phyloP scores from a whole-genome alignment of 2,329 filamentous ascomycete species.

The Cladosporium sphaerospermum region DNA sequence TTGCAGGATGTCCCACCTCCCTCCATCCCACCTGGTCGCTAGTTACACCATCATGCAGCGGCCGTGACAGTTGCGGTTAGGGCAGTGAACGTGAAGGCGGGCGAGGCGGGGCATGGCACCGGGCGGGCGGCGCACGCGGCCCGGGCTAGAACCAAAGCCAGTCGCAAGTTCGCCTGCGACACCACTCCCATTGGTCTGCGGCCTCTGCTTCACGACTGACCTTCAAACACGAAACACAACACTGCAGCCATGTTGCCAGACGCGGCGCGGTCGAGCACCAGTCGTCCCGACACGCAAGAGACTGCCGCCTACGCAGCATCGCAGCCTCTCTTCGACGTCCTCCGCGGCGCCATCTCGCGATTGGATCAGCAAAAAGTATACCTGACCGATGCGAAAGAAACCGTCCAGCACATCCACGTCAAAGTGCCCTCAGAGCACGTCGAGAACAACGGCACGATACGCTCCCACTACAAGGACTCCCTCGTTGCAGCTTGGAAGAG shows the following conservation, averaged over 20 bases:
- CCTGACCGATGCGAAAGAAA: constrained; percentile 21
- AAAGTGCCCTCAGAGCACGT: constrained; percentile 19
- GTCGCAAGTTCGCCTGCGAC: background rate
- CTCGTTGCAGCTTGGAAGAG: constrained; percentile 24
- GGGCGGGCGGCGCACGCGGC: too few relatives aligned
- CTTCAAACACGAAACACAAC: background rate
- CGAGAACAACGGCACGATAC: constrained; percentile 12
- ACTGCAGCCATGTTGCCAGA: constrained; percentile 1
- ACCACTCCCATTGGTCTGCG: background rate
- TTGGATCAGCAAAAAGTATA: constrained; percentile 18
- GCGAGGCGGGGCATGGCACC: too few relatives aligned
- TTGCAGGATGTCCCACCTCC: too few relatives aligned
- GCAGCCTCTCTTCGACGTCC: constrained; percentile 26
- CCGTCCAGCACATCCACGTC: constrained; percentile 26
- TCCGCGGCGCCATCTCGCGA: constrained; percentile 18
- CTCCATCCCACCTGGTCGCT: too few relatives aligned
- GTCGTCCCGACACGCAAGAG: constrained; percentile 4
- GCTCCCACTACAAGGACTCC: constrained; percentile 23
- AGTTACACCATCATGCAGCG: too few relatives aligned
- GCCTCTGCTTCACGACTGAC: background rate
- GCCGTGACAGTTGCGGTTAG: too few relatives aligned
- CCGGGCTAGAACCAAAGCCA: too few relatives aligned
- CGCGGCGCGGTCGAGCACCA: constrained; percentile 4
- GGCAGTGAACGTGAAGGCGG: too few relatives aligned
- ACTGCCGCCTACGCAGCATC: constrained; percentile 26